Evolutionary conservation across 2,329 filamentous ascomycete species (phyloP).

Genomic region (Fusarium pseudonygamai): DNA sequence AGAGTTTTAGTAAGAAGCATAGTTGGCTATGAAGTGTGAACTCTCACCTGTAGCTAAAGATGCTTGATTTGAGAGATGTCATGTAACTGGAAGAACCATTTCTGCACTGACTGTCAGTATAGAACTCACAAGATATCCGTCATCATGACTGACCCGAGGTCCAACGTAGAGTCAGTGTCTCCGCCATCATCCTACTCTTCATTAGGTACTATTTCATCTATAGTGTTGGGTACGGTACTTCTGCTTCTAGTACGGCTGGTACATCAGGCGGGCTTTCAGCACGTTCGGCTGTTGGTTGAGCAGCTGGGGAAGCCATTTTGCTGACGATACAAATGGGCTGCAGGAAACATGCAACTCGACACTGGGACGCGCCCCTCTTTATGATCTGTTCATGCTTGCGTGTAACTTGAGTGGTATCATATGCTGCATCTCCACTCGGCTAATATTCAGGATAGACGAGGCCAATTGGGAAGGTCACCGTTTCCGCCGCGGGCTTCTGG

Average conservation of each 20-base stretch:
- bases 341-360: background rate
- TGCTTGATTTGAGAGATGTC: conserved; percentile 25
- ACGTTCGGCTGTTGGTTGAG: background rate
- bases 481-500: background rate
- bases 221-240: background rate
- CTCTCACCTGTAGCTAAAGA: conserved; percentile 20
- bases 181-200: background rate
- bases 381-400: background rate
- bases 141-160: background rate
- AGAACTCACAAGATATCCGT: rapidly evolving
- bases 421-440: background rate
- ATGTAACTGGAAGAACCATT: conserved; percentile 12
- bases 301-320: background rate
- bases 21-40: rapidly evolving
- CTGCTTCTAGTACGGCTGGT: background rate
- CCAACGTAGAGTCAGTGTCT: conserved; percentile 2
- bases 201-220: background rate
- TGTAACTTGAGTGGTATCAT: background rate
- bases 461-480: background rate
- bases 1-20: background rate
- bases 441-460: background rate
- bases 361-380: conserved; percentile 8
- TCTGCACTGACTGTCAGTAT: background rate
- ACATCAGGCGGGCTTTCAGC: background rate
- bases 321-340: rapidly evolving